Evolutionary conservation across 108 stramenopile genomes (phyloP), one percentile per base, ranked within the genome.

Genomic region (Schizochytrium sp.): DNA sequence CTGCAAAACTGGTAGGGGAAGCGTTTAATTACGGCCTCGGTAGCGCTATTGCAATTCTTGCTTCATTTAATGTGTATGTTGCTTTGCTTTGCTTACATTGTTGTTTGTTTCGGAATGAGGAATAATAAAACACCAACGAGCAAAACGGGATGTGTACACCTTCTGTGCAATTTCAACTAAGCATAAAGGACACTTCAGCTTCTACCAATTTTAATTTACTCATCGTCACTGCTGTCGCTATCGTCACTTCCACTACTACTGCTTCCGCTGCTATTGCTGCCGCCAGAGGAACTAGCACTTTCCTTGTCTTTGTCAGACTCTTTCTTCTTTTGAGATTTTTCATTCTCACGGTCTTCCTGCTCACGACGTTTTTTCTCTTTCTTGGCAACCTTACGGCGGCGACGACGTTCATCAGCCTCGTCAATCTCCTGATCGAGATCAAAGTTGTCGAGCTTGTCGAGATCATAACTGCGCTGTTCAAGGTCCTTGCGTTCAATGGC

Each of bases 371-470:
- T 69, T 0, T 12, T 38, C 15, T 69, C 64, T 38, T 69, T 69
- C 44, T 69, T 69, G 42, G 64, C 64, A 44, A 69, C 44, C 64
- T 69, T 69, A 44, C 64, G 64, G 28, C 64, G 64, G 19, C 64
- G 64, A 0, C 76, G 76, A 42, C 76, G 76, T 2, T 83, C 92
- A 72, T 94, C 91, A 55, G 59, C 91, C 72, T 60, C 89, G 83
- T 93, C 93, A 88, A 72, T 93, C 53, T 88, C 91, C 88, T 93
- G 93, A 90, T 96, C 94, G 97, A 97, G 97, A 41, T 94, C 91
- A 90, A 96, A 98, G 17, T 92, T 88, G 94, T 98, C 97, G 17
- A 92, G 91, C 73, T 83, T 57, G 91, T 99, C 98, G 69, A 97
- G 83, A 7, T 90, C 93, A 59, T 92, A 89, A 38, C 97, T 98